These are phyloP conservation scores for Trifolium dubium DNA, from an alignment of 306 rosid genomes.

Conservation along the genomic window DNA sequence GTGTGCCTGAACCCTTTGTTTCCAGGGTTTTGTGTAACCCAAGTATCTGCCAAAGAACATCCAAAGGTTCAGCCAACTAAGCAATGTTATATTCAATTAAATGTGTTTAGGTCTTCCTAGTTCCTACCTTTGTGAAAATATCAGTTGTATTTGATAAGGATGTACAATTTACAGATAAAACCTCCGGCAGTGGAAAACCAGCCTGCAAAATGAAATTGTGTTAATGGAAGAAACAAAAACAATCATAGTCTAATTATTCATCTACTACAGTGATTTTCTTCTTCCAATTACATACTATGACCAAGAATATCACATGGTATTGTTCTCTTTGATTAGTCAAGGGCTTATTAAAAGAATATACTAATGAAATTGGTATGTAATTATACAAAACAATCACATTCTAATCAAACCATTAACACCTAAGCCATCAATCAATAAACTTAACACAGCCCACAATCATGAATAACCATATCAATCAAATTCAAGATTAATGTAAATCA, in stretches of 20 bases:
- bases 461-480: neutral
- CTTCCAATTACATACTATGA: neutral
- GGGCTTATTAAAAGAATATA: neutral
- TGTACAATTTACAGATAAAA: conserved; percentile 73
- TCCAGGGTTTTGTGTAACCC: conserved; percentile 49
- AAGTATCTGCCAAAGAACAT: conserved; percentile 60
- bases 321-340: neutral
- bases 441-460: neutral
- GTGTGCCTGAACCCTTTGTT: conserved; percentile 53
- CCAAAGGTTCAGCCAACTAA: conserved; percentile 34
- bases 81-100: neutral
- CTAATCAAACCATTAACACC: neutral
- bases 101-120: conserved; percentile 34
- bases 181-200: conserved; percentile 62
- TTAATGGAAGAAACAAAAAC: conserved; percentile 29
- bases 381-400: neutral
- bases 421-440: neutral
- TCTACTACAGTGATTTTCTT: neutral
- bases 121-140: conserved; percentile 73
- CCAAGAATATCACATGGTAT: neutral
- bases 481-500: neutral
- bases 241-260: neutral
- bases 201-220: conserved; percentile 50
- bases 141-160: conserved; percentile 73
- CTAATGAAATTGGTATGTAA: neutral